These are phyloP conservation scores for Aspergillus quadrilineatus DNA, from an alignment of 2,329 filamentous ascomycete genomes.

Conservation along the genomic window DNA sequence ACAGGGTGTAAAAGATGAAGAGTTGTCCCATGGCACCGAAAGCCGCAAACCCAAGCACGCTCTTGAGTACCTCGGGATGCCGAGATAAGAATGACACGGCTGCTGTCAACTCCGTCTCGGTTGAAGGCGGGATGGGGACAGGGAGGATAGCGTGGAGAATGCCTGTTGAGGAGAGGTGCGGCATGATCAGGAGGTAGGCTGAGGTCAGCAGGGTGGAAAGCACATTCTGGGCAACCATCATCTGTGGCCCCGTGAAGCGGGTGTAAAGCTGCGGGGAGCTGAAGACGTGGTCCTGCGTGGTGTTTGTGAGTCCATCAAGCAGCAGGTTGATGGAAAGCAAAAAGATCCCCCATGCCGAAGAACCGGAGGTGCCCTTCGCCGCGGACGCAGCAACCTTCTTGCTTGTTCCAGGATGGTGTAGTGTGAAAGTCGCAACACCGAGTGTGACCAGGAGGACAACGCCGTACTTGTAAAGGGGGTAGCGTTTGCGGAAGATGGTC, in stretches of 20 bases:
- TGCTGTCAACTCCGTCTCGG: conserved; percentile 73
- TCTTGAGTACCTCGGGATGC: conserved; percentile 78
- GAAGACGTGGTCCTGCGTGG: conserved; percentile 95
- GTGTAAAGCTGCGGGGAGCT: conserved; percentile 61
- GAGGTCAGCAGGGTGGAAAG: conserved; percentile 77
- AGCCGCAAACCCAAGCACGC: conserved; percentile 84
- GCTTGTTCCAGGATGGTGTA: conserved; percentile 69
- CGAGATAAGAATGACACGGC: conserved; percentile 77
- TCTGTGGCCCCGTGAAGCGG: conserved; percentile 86
- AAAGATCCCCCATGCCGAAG: conserved; percentile 70
- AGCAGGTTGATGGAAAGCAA: conserved; percentile 85
- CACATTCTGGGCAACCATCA: conserved; percentile 98
- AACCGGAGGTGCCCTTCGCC: conserved; percentile 58
- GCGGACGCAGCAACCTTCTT: conserved; percentile 51
- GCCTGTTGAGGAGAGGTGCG: conserved; percentile 71
- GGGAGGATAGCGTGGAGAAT: conserved; percentile 66
- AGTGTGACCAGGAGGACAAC: conserved; percentile 88
- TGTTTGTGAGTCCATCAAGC: conserved; percentile 94
- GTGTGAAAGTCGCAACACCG: conserved; percentile 91
- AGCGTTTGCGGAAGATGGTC: conserved; percentile 81
- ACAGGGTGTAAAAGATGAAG: conserved; percentile 95
- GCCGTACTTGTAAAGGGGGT: conserved; percentile 93
- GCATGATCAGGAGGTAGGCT: conserved; percentile 72
- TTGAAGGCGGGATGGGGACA: conserved; percentile 56
- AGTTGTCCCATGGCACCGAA: conserved; percentile 93